Evolutionary conservation across 352 stramenopile species (phyloP).

Genomic region (Globisporangium nodosum): DNA sequence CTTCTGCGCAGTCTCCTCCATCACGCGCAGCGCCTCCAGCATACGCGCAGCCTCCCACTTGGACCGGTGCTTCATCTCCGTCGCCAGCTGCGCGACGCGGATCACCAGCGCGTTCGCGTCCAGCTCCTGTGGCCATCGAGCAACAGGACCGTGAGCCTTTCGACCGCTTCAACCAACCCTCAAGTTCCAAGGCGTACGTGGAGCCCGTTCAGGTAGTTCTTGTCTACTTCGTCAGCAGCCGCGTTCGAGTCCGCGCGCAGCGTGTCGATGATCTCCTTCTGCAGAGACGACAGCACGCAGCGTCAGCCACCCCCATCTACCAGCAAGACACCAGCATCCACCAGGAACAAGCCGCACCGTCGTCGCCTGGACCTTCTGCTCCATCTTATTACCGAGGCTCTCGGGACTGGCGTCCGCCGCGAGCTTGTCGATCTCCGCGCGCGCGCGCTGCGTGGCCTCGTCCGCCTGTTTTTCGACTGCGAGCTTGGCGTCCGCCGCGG

Average conservation of each 20-base stretch:
- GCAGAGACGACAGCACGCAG: not conserved
- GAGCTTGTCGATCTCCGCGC: slow-evolving; percentile 56
- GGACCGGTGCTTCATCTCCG: slow-evolving; percentile 85
- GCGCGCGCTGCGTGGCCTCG: slow-evolving; percentile 48
- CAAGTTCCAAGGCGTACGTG: slow-evolving; percentile 29
- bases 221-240: slow-evolving; percentile 53
- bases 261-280: slow-evolving; percentile 62
- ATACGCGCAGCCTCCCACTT: slow-evolving; percentile 81
- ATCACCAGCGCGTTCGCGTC: slow-evolving; percentile 67
- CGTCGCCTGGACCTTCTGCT: slow-evolving; percentile 63
- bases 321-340: not conserved
- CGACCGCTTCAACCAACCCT: not conserved
- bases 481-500: slow-evolving; percentile 19
- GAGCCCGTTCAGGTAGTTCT: slow-evolving; percentile 68
- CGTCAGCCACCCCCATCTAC: not conserved
- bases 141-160: not conserved
- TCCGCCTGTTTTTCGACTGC: slow-evolving; percentile 42
- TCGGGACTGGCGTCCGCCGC: slow-evolving; percentile 38
- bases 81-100: slow-evolving; percentile 70
- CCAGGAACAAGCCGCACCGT: slow-evolving; percentile 24
- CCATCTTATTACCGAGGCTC: slow-evolving; percentile 35
- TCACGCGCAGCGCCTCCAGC: slow-evolving; percentile 63
- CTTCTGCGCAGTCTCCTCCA: slow-evolving; percentile 75
- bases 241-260: slow-evolving; percentile 57
- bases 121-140: slow-evolving; percentile 35